phyloP scores from a whole-genome alignment of 805 yeast species.

The Myxozyma kluyveri region DNA sequence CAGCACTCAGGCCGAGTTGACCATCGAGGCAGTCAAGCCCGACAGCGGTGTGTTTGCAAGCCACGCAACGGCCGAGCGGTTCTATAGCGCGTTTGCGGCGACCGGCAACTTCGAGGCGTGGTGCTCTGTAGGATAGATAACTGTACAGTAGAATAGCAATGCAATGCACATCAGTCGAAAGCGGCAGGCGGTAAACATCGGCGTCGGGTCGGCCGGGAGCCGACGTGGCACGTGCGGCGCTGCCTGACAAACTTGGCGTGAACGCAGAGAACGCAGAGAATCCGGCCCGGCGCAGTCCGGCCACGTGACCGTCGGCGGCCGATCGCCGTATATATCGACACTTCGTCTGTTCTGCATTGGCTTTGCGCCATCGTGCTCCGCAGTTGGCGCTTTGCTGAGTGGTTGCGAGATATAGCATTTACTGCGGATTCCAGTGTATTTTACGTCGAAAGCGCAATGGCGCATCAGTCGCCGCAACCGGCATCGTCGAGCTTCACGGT shows the following conservation, averaged over 20 bases:
- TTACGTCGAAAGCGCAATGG: too few species aligned
- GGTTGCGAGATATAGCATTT: too few species aligned
- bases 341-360: too few species aligned
- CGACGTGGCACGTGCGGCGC: not conserved
- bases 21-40: slow-evolving; percentile 18
- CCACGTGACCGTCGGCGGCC: not conserved
- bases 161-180: not conserved
- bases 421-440: too few species aligned
- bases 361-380: too few species aligned
- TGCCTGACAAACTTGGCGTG: too few species aligned
- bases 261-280: too few species aligned
- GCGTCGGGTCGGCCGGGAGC: slow-evolving; percentile 1
- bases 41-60: slow-evolving; percentile 15
- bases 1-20: slow-evolving; percentile 11
- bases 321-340: too few species aligned
- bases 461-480: too few species aligned
- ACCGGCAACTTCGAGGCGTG: slow-evolving; percentile 28
- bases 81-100: slow-evolving; percentile 13
- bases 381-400: too few species aligned
- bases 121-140: slow-evolving; percentile 11
- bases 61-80: slow-evolving; percentile 11
- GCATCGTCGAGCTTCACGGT: too few species aligned
- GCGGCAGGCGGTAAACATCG: not conserved
- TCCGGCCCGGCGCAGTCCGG: not conserved
- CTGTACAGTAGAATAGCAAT: not conserved